A percentile compares a stretch with the other conserved stretches of the same genome.
Evolutionary conservation across 352 stramenopile genomes (phyloP).

Genomic region (Pythium rishiriense): DNA sequence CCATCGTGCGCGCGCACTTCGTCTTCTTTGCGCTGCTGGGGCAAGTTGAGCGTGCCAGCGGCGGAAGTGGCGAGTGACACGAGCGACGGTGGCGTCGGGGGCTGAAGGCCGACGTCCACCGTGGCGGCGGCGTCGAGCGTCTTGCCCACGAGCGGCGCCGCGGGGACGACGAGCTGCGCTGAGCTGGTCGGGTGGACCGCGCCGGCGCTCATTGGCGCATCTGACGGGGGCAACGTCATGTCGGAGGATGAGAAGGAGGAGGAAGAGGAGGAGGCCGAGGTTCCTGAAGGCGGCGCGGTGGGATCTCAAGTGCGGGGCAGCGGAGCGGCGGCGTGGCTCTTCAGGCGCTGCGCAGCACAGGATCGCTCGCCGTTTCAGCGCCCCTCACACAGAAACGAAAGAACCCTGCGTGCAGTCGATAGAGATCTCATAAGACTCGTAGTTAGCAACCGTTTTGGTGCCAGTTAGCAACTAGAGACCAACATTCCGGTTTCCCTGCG

Average conservation of each 20-base stretch:
- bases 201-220: conserved; percentile 2
- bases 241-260: neutral
- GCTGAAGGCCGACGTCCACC: conserved; percentile 1
- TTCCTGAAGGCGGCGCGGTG: neutral
- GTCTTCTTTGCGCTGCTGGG: conserved; percentile 42
- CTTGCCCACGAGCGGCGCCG: conserved; percentile 9
- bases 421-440: conserved; percentile 11
- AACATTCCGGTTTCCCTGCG: conserved; percentile 10
- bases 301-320: neutral
- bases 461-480: conserved; percentile 2
- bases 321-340: conserved; percentile 18
- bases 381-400: neutral
- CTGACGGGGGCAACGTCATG: conserved; percentile 19
- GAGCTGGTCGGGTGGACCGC: conserved; percentile 18
- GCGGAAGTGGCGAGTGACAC: conserved; percentile 9
- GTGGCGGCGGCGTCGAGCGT: neutral
- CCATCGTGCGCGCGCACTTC: conserved; percentile 41
- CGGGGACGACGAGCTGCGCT: neutral
- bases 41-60: neutral
- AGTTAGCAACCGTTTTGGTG: neutral
- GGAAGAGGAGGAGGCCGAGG: neutral
- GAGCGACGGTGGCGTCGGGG: conserved; percentile 13
- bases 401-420: neutral
- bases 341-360: neutral
- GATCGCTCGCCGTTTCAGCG: conserved; percentile 7